Evolutionary conservation across 169 alveolate genomes (phyloP).

Genomic region (Cystoisospora suis): DNA sequence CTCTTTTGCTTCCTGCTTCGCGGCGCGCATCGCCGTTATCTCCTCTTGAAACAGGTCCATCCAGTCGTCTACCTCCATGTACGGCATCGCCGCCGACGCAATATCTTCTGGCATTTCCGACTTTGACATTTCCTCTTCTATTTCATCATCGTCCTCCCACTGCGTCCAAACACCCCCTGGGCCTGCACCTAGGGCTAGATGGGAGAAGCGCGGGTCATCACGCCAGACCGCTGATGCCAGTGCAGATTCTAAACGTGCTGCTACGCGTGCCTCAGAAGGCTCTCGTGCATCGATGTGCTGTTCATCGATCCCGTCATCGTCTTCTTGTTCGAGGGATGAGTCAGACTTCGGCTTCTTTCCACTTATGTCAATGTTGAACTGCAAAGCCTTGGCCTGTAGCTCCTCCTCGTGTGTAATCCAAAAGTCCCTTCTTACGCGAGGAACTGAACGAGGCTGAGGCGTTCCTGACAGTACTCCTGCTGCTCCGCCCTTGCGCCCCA

Average conservation of each 20-base stretch:
- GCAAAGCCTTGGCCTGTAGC: not conserved
- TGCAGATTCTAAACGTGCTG: not conserved
- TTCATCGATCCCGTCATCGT: not conserved
- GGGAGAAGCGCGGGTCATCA: conserved; percentile 11
- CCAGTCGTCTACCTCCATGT: conserved; percentile 34
- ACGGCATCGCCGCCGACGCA: not conserved
- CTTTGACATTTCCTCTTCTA: not conserved
- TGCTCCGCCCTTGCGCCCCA: no score
- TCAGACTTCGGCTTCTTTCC: not conserved
- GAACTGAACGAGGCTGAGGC: not conserved
- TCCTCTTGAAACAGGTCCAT: not conserved
- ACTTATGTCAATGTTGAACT: not conserved
- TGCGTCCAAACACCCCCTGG: conserved; percentile 36
- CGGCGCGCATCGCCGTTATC: not conserved
- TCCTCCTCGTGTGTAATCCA: conserved; percentile 19
- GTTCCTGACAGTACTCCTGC: not conserved
- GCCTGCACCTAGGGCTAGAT: not conserved
- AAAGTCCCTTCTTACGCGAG: conserved; percentile 5
- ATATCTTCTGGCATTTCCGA: conserved; percentile 12
- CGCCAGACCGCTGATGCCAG: not conserved
- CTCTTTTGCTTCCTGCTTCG: conserved; percentile 8
- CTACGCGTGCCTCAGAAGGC: not conserved
- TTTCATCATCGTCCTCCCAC: conserved; percentile 35
- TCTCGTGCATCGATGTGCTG: no score
- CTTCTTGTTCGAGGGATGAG: not conserved